A percentile compares a stretch with the other conserved stretches of the same genome.
phyloP scores from a whole-genome alignment of 2,329 filamentous ascomycete genomes.

The Trichoderma sp. region DNA sequence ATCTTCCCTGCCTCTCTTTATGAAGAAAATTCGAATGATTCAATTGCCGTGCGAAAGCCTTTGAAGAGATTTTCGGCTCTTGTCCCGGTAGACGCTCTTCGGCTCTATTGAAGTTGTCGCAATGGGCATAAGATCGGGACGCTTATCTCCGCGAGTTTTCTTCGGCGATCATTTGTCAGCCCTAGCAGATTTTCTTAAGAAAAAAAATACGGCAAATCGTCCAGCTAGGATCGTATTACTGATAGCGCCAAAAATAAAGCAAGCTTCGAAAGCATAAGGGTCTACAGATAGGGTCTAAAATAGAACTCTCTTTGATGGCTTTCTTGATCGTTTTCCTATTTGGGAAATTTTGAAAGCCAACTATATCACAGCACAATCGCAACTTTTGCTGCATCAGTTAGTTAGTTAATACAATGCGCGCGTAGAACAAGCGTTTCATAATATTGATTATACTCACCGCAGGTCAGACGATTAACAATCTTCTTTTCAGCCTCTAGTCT shows the following conservation, averaged over 20 bases:
- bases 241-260: background rate
- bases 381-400: background rate
- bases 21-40: background rate
- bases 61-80: background rate
- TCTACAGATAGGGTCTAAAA: background rate
- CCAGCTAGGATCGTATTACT: background rate
- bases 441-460: background rate
- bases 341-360: conserved; percentile 2
- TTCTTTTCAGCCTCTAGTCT: background rate
- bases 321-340: conserved; percentile 7
- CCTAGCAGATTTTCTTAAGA: background rate
- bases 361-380: background rate
- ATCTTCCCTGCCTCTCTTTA: background rate
- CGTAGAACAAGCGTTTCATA: background rate
- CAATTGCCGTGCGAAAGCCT: background rate
- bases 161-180: conserved; percentile 25
- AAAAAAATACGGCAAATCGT: background rate
- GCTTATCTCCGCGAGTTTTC: conserved; percentile 21
- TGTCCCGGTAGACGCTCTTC: background rate
- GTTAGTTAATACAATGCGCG: background rate
- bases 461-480: background rate
- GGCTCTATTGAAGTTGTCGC: background rate
- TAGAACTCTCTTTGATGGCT: background rate
- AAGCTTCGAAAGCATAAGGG: background rate
- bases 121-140: background rate